These are phyloP conservation scores for Cadophora sp. DNA, from an alignment of 2,329 filamentous ascomycete genomes.

Conservation along the genomic window DNA sequence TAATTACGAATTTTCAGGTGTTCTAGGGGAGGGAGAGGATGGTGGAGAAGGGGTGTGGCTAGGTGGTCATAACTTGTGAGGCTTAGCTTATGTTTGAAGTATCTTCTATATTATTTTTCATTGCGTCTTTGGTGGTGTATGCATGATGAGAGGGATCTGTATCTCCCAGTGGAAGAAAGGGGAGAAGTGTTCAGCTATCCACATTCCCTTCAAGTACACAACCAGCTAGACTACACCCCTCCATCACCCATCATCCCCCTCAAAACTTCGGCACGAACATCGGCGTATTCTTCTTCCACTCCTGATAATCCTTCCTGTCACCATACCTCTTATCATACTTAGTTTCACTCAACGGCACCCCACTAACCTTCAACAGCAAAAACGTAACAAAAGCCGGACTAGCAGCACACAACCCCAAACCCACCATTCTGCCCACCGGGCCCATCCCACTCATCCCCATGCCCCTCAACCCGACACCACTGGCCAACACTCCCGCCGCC, in stretches of 20 bases:
- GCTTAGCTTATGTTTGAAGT: too few species aligned
- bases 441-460: conserved; percentile 60
- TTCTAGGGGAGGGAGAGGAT: too few species aligned
- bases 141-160: too few species aligned
- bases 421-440: conserved; percentile 51
- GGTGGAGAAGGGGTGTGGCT: too few species aligned
- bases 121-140: too few species aligned
- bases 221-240: background rate
- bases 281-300: conserved; percentile 72
- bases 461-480: conserved; percentile 60
- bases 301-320: conserved; percentile 67
- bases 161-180: too few species aligned
- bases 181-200: too few species aligned
- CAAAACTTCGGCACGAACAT: conserved; percentile 67
- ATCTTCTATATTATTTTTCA: too few species aligned
- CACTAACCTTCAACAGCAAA: conserved; percentile 67
- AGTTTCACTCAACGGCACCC: conserved; percentile 69
- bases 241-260: background rate
- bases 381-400: conserved; percentile 71
- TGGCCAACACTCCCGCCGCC: conserved; percentile 62
- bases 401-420: conserved; percentile 50
- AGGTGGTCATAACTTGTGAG: too few species aligned
- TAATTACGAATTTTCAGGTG: too few species aligned
- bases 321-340: conserved; percentile 73
- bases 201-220: too few species aligned